phyloP scores from a whole-genome alignment of 495 filamentous ascomycete genomes.

The Penicillium canariense region DNA sequence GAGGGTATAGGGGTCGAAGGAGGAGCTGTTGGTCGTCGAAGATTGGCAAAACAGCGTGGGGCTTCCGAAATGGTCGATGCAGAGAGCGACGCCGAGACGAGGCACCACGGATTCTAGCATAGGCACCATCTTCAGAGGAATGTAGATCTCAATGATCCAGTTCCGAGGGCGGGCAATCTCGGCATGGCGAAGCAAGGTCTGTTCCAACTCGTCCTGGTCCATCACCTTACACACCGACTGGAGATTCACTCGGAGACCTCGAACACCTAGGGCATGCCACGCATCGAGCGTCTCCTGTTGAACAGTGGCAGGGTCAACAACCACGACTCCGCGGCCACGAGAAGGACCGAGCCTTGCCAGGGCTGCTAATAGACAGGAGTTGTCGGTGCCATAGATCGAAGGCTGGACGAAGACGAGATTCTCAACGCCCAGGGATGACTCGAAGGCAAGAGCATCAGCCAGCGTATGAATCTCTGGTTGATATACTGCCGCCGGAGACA shows the following conservation, averaged over 20 bases:
- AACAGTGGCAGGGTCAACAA: slow-evolving; percentile 43
- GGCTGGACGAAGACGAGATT: slow-evolving; percentile 53
- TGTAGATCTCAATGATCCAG: slow-evolving; percentile 51
- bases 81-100: slow-evolving; percentile 42
- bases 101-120: slow-evolving; percentile 43
- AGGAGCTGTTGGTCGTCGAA: neutral
- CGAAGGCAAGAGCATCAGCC: slow-evolving; percentile 40
- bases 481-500: slow-evolving; percentile 38
- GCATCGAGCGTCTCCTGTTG: slow-evolving; percentile 32
- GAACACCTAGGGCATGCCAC: slow-evolving; percentile 50
- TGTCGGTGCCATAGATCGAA: slow-evolving; percentile 51
- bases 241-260: slow-evolving; percentile 51
- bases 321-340: slow-evolving; percentile 49
- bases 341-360: slow-evolving; percentile 38
- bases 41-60: slow-evolving; percentile 30
- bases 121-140: slow-evolving; percentile 41
- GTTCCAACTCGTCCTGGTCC: slow-evolving; percentile 31
- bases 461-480: slow-evolving; percentile 37
- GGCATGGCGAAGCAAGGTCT: slow-evolving; percentile 41
- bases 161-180: slow-evolving; percentile 40
- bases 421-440: slow-evolving; percentile 36
- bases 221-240: slow-evolving; percentile 43
- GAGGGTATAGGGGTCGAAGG: slow-evolving; percentile 40
- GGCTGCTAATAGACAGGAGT: slow-evolving; percentile 51
- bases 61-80: slow-evolving; percentile 52